Conservation (phyloP, 768 basidiomycete genomes). For the Boletus pseudopeckii region DNA sequence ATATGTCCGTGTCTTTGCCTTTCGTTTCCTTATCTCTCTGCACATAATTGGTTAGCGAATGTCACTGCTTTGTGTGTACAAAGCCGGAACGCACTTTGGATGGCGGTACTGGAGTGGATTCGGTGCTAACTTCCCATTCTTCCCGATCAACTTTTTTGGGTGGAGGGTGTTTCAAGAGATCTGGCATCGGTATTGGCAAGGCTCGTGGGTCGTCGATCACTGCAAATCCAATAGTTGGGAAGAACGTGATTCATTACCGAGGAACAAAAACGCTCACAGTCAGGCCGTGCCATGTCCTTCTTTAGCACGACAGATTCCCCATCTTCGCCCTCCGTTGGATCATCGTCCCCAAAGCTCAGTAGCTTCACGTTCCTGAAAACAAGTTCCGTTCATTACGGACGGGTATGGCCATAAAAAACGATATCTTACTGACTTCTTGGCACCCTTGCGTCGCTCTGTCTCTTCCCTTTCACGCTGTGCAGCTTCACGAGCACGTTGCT, state of each 20-base stretch:
- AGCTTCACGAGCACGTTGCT: conserved; percentile 76
- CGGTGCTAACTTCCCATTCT: neutral
- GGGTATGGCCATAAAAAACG: neutral
- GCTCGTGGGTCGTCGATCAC: conserved; percentile 21
- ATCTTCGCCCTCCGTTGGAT: conserved; percentile 56
- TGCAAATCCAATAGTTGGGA: conserved; percentile 7
- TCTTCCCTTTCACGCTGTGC: conserved; percentile 79
- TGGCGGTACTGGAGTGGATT: neutral
- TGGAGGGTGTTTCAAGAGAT: conserved; percentile 1
- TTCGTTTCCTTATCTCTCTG: conserved; percentile 15
- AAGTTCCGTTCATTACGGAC: neutral
- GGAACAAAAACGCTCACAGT: conserved; percentile 51
- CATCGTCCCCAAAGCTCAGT: conserved; percentile 82
- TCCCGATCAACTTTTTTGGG: conserved; percentile 1
- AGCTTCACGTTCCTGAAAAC: conserved; percentile 75
- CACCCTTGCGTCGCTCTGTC: conserved; percentile 63
- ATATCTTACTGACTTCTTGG: conserved; percentile 70
- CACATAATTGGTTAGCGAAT: neutral
- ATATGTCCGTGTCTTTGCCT: conserved; percentile 46
- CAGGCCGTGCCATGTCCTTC: conserved; percentile 79
- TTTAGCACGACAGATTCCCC: conserved; percentile 52
- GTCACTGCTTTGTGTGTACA: neutral
- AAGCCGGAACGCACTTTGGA: conserved; percentile 16
- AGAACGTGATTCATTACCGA: neutral
- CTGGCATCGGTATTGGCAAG: conserved; percentile 7